Conservation (phyloP, 176 grass and related monocot genomes). For the Carex pumila region DNA sequence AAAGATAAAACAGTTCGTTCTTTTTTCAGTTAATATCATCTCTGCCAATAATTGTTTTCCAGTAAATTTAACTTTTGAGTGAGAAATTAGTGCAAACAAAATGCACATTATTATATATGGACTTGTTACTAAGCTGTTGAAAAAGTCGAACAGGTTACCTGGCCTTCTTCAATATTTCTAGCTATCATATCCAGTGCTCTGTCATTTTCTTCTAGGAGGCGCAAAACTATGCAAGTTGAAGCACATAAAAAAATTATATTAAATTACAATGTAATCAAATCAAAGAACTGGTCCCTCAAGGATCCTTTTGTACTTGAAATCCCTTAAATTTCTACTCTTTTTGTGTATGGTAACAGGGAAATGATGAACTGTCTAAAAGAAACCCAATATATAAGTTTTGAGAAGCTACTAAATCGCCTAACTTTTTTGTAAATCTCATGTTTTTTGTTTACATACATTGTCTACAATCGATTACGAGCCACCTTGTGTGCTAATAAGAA, state of each 20-base stretch:
- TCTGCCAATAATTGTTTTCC: neutral
- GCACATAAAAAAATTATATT: neutral
- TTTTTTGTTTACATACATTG: neutral
- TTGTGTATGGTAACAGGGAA: neutral
- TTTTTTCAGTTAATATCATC: neutral
- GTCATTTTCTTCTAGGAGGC: conserved; percentile 13
- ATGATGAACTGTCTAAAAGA: neutral
- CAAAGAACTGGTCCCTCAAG: neutral
- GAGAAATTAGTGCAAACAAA: neutral
- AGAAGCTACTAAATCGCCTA: neutral
- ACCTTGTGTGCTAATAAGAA: neutral
- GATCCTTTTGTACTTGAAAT: neutral
- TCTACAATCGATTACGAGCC: neutral
- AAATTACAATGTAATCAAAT: neutral
- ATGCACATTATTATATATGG: neutral
- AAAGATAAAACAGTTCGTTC: neutral
- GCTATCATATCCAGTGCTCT: conserved; percentile 4
- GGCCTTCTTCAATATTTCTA: conserved; percentile 5
- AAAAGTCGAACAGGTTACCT: neutral
- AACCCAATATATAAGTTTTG: neutral
- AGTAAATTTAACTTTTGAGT: neutral
- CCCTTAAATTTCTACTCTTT: neutral
- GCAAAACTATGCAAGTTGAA: neutral
- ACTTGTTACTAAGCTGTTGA: neutral
- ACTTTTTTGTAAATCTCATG: neutral